Conservation (phyloP, 2,329 filamentous ascomycete species). For the Aspergillaceae sp. region DNA sequence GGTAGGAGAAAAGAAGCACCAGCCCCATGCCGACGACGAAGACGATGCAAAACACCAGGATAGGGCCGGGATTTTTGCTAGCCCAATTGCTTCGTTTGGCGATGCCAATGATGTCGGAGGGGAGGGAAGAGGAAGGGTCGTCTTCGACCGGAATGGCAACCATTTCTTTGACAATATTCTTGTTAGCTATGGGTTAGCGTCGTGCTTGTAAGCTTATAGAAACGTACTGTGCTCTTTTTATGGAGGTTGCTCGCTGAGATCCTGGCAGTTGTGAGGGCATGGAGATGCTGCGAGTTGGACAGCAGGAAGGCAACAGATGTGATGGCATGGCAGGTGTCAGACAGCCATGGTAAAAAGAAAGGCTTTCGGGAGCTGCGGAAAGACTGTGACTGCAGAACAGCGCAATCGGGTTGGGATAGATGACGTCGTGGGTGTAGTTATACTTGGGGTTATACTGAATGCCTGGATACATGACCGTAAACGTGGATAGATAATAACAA, state of each 20-base stretch:
- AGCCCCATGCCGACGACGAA: slow-evolving; percentile 48
- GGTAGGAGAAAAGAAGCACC: slow-evolving; percentile 42
- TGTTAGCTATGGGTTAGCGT: not conserved
- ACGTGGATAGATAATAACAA: not conserved
- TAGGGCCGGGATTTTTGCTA: slow-evolving; percentile 48
- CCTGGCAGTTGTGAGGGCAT: not conserved
- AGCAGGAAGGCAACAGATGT: not conserved
- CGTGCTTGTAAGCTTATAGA: not conserved
- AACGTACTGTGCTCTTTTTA: not conserved
- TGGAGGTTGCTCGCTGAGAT: not conserved
- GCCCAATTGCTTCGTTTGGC: slow-evolving; percentile 46
- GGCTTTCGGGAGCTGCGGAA: not conserved
- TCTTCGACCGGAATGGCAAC: slow-evolving; percentile 12
- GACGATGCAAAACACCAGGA: slow-evolving; percentile 55
- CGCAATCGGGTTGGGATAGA: not conserved
- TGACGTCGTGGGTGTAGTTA: not conserved
- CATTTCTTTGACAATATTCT: slow-evolving; percentile 9
- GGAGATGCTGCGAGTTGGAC: not conserved
- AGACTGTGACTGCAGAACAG: not conserved
- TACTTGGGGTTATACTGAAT: not conserved
- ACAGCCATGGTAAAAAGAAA: not conserved
- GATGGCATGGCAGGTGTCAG: not conserved
- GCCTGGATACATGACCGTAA: not conserved
- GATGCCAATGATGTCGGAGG: slow-evolving; percentile 23
- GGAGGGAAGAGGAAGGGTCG: not conserved